Evolutionary conservation across 495 filamentous ascomycete genomes (phyloP), one percentile per base, ranked within the genome.

Genomic region (Delitschia confertaspora): DNA sequence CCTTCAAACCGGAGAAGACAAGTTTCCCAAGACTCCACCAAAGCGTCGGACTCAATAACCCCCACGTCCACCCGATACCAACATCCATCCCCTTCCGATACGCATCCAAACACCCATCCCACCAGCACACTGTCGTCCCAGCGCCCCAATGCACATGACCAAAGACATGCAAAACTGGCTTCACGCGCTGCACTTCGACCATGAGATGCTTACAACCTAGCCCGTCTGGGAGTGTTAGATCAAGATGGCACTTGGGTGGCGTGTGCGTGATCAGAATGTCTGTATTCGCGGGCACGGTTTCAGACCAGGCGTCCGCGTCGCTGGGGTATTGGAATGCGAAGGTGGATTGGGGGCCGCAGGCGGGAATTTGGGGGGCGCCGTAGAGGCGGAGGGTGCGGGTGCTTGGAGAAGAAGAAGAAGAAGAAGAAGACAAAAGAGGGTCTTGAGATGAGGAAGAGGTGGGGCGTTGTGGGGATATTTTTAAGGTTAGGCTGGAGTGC

Each of bases 261-360:
- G 79, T 80, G 58, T 96, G 89, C 7, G 89, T 96, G 29, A 96
- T 65, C 0, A 96, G 69, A 38, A 96, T 75, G 52, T 95, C 88
- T 1, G 78, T 83, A 38, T 83, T 76, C 6, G 61, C 48, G 0
- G 91, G 89, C 13, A 96, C 68, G 21, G 76, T 80, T 43, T 69
- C 65, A 0, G 71, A 70, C 78, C 78, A 82, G 16, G 71, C 74
- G 62, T 82, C 76, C 43, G 68, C 60, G 24, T 65, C 64, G n/a
- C 73, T 63, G 3, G 65, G 67, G 63, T 82, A 79, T 40, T 77
- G 74, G 56, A 82, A 82, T 57, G 85, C 85, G 64, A 80, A 75
- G 19, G 80, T 70, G 4, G 66, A 25, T 33, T 44, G 61, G 24
- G 71, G 70, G 21, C 77, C 68, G 34, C 75, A 73, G 24, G 67